A percentile compares a stretch with the other conserved stretches of the same genome.
Conservation (phyloP, 2,329 filamentous ascomycete genomes). For the Aspergillus unguis region DNA sequence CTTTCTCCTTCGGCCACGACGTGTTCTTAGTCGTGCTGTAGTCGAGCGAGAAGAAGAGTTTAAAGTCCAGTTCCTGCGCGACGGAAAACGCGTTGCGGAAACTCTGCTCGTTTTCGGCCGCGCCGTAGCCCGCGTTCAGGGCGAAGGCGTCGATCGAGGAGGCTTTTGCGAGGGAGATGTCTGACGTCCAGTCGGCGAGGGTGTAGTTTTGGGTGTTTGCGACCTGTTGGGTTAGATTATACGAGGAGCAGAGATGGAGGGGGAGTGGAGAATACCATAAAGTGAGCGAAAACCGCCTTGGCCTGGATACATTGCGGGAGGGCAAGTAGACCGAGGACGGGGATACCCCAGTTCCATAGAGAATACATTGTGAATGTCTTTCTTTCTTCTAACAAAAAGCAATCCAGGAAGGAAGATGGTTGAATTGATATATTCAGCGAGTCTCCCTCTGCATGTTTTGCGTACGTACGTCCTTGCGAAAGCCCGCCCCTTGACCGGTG, state of each 20-base stretch:
- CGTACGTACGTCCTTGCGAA: no score
- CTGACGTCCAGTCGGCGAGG: constrained; percentile 25
- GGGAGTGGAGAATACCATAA: constrained; percentile 23
- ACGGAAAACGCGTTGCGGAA: constrained; percentile 25
- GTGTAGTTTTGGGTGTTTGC: constrained; percentile 25
- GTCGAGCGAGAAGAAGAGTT: constrained; percentile 39
- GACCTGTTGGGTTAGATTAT: constrained; percentile 17
- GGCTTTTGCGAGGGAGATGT: constrained; percentile 36
- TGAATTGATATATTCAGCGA: no score
- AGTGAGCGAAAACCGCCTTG: constrained; percentile 34
- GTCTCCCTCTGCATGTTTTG: no score
- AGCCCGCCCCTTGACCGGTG: no score
- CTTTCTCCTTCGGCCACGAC: constrained; percentile 26
- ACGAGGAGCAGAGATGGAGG: neutral
- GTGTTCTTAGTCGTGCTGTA: constrained; percentile 30
- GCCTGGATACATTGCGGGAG: constrained; percentile 9
- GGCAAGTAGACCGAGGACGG: constrained; percentile 1
- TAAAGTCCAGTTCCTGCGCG: constrained; percentile 28
- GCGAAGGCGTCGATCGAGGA: constrained; percentile 43
- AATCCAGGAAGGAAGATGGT: neutral
- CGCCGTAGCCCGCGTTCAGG: constrained; percentile 35
- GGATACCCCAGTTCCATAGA: neutral
- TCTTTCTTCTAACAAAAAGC: neutral
- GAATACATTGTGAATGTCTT: neutral
- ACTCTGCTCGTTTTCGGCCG: constrained; percentile 21